These are phyloP conservation scores for Suillus luteus DNA, from an alignment of 768 basidiomycete species.

Conservation along the genomic window DNA sequence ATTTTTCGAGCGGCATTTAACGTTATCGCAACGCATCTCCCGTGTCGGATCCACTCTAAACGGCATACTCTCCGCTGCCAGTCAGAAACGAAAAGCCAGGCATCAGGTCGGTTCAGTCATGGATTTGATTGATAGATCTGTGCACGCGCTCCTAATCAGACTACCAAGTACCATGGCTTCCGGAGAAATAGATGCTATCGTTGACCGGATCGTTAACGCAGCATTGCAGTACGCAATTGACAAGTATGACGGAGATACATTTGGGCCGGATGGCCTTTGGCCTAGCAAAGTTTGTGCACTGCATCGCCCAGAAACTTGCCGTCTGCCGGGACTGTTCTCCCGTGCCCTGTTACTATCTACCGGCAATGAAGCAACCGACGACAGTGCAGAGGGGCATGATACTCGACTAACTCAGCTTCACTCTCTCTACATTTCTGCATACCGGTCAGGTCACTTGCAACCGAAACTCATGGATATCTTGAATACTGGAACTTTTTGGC, in stretches of 20 bases:
- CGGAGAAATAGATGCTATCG: conserved; percentile 64
- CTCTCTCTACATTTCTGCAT: conserved; percentile 60
- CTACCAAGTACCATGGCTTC: conserved; percentile 47
- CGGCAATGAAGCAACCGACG: neutral
- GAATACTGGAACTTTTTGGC: conserved; percentile 68
- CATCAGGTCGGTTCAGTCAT: conserved; percentile 68
- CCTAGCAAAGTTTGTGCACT: conserved; percentile 60
- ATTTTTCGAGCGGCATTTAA: conserved; percentile 67
- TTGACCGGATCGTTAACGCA: conserved; percentile 71
- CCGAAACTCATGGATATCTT: conserved; percentile 62
- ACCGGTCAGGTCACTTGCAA: conserved; percentile 57
- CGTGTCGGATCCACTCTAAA: conserved; percentile 61
- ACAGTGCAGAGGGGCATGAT: conserved; percentile 18
- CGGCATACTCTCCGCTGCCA: conserved; percentile 50
- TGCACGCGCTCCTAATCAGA: conserved; percentile 59
- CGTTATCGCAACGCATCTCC: conserved; percentile 64
- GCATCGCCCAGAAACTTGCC: conserved; percentile 59
- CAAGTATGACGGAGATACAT: conserved; percentile 46
- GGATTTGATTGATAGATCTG: conserved; percentile 73
- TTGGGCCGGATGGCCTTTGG: conserved; percentile 48
- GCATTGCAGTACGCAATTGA: conserved; percentile 80
- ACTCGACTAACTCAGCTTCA: conserved; percentile 36
- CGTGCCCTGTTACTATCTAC: conserved; percentile 36
- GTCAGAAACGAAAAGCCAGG: conserved; percentile 51
- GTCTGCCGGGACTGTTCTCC: conserved; percentile 54